Evolutionary conservation across 2,329 filamentous ascomycete species (phyloP).

Genomic region (Coniosporium uncinatum): DNA sequence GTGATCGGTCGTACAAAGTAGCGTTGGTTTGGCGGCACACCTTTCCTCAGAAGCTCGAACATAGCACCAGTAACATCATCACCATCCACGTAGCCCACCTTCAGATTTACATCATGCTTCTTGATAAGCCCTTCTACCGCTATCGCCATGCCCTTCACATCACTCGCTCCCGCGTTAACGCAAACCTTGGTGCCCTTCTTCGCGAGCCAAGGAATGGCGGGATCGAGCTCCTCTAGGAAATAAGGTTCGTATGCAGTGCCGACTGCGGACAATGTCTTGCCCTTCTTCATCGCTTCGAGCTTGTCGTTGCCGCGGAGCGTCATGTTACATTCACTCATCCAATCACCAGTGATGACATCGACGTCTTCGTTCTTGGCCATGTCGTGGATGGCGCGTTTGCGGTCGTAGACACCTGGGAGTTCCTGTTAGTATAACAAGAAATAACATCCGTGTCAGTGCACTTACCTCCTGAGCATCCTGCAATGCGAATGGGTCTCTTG

Average conservation of each 20-base stretch:
- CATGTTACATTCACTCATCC: conserved; percentile 9
- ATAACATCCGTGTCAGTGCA: too few relatives aligned
- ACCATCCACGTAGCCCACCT: conserved; percentile 30
- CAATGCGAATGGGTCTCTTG: conserved; percentile 14
- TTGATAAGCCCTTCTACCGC: conserved; percentile 19
- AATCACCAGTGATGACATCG: conserved; percentile 15
- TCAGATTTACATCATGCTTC: conserved; percentile 17
- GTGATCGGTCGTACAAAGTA: too few relatives aligned
- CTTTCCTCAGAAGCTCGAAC: conserved; percentile 13
- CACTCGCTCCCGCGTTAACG: conserved; percentile 33
- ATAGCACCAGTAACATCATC: conserved; percentile 28
- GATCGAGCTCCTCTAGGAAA: conserved; percentile 12
- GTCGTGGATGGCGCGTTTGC: conserved; percentile 13
- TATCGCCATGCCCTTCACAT: conserved; percentile 20
- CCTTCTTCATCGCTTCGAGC: conserved; percentile 7
- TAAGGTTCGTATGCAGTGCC: conserved; percentile 1
- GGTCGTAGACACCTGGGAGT: conserved; percentile 15
- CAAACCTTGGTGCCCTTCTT: conserved; percentile 26
- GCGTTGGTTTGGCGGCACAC: too few relatives aligned
- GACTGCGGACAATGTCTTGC: neutral
- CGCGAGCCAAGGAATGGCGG: conserved; percentile 29
- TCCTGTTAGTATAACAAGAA: neutral
- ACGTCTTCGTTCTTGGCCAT: conserved; percentile 18
- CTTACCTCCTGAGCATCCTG: conserved; percentile 14
- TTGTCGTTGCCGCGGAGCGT: conserved; percentile 15